Base-by-base conservation (phyloP, 805 yeast genomes). In the Starmera caribaea region DNA sequence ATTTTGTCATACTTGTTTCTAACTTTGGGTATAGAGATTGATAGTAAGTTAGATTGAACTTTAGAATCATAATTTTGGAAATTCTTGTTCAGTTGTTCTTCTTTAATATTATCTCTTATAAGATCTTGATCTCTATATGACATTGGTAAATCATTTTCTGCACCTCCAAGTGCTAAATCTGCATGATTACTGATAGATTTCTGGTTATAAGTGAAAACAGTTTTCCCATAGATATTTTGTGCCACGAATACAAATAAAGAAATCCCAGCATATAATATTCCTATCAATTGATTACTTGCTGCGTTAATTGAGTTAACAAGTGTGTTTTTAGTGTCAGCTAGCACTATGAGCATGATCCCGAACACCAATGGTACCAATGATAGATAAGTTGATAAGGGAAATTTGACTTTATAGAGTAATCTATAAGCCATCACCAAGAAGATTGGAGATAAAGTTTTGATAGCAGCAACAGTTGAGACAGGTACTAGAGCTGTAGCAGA, bases 171-270 rank as follows among this genome's bases (percentile, higher is more conserved):
- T 12, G 59, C 59, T 17, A 54, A 37, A 17, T 49, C 51, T 1
- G 57, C 43, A 36, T 51, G 59, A 34, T 48, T 45, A 27, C 47
- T 53, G 31, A 43, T 38, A 15, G 42, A 41, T 16, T 42, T 54
- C 13, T 49, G 53, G 39, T 59, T 61, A 48, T 51, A 59, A 30
- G 89, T 85, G 45, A 87, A 73, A 32, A 88, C 77, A 46, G 77
- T 80, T 61, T 88, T 88, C 31, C 92, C 88, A 59, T 85, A 87
- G 35, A 88, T 83, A 55, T 87, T 87, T 54, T 87, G 95, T 3
- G 79, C 74, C 5, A 90, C 95, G 64, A 88, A 87, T 15, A 86
- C 75, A 8, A 82, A 56, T 37, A 89, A 73, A 5, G 92, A 76
- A 27, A 76, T 43, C 9, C 80, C 61, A 11, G 95, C 90, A 52